phyloP scores from a whole-genome alignment of 805 yeast genomes.

The Metschnikowia drakensbergensis region DNA sequence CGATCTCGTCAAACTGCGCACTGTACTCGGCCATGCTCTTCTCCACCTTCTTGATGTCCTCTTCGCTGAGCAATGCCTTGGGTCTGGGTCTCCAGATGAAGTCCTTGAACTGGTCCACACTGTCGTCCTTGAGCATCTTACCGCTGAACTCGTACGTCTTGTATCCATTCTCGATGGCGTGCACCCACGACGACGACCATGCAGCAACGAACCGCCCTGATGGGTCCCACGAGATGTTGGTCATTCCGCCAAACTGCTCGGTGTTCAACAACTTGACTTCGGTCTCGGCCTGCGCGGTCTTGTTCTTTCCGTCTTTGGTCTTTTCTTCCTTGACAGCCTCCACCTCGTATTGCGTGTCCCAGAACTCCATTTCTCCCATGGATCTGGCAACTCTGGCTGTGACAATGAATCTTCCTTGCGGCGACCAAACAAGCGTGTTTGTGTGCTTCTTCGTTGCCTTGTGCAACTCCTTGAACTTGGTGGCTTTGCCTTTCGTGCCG shows the following conservation, averaged over 20 bases:
- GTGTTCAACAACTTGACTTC: slow-evolving; percentile 55
- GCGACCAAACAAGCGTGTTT: slow-evolving; percentile 82
- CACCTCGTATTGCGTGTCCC: slow-evolving; percentile 80
- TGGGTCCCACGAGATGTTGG: slow-evolving; percentile 90
- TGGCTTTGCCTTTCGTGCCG: slow-evolving; percentile 45
- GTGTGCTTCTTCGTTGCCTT: slow-evolving; percentile 57
- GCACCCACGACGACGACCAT: slow-evolving; percentile 85
- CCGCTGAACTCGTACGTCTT: slow-evolving; percentile 85
- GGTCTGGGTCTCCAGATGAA: slow-evolving; percentile 99
- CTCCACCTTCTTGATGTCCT: slow-evolving; percentile 84
- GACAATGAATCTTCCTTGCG: slow-evolving; percentile 82
- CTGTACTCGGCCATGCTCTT: slow-evolving; percentile 85
- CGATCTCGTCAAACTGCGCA: slow-evolving; percentile 90
- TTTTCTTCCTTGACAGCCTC: neutral
- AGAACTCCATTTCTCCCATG: slow-evolving; percentile 75
- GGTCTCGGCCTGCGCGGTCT: slow-evolving; percentile 19
- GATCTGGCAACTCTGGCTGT: slow-evolving; percentile 46
- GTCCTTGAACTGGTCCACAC: slow-evolving; percentile 77
- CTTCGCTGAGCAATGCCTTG: slow-evolving; percentile 63
- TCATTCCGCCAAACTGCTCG: slow-evolving; percentile 70
- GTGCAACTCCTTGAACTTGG: slow-evolving; percentile 58
- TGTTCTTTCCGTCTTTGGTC: slow-evolving; percentile 14
- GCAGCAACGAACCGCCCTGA: slow-evolving; percentile 88
- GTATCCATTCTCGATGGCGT: slow-evolving; percentile 86
- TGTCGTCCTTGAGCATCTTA: slow-evolving; percentile 66